Base-by-base conservation (phyloP, 495 filamentous ascomycete species). In the Arthonia radiata region DNA sequence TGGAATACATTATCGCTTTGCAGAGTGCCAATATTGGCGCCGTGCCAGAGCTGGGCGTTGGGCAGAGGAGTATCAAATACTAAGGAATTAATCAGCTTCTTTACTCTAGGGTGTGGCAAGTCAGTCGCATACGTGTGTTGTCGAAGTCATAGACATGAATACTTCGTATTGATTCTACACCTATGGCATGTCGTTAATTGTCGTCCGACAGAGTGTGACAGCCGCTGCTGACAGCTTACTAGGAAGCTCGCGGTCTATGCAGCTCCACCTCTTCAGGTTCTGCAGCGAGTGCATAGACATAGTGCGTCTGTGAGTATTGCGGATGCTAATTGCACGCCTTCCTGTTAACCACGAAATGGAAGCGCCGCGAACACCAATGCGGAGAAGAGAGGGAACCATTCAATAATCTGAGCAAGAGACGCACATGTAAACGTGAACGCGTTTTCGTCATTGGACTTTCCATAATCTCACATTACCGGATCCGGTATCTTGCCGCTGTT, bases 111-210 rank as follows among this genome's bases (percentile, higher is more conserved):
- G 12, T 10, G 13, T 15, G 22, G 15, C 4, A 22, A 16, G 17
- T 9, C 11, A 4, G 5, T 22, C 23, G 12, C 65, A 48, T 56
- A 89, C 80, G 54, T 21, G 86, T 99, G 40, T 99, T 94, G 43
- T 99, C 86, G 44, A 99, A 99, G 50, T 99, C 86, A 54, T 94
- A 99, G 31, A 99, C 61, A 44, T 99, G 86, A 28, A 99, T 67
- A 4, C 64, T 44, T 42, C 64, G 76, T 40, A 94, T 71, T 37
- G 61, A 55, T 12, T 71, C 57, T 12, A 65, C 52, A 30, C 59
- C 66, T 70, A 32, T 11, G 11, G 11, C 6, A 6, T 6, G 6
- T 22, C 6, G 19, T 11, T 11, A 22, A 11, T 7, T 7, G 11
- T 7, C 19, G 11, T 22, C 19, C 7, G 11, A 22, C 6, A 7